Evolutionary conservation across 768 basidiomycete species (phyloP).

Genomic region (Boletus rubescentipes): DNA sequence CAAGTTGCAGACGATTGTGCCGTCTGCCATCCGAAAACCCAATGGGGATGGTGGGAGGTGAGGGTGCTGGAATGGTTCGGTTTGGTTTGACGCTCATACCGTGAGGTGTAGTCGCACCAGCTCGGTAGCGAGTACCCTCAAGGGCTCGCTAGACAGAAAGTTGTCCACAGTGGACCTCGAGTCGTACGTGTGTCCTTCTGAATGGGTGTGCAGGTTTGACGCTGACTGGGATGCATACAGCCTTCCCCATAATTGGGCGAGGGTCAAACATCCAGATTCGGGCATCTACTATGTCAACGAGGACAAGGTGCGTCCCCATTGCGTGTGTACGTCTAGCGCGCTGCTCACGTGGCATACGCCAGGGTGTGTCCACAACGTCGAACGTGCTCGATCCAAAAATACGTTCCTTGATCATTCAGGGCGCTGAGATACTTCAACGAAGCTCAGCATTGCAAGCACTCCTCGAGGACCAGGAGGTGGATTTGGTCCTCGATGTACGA

Average conservation of each 20-base stretch:
- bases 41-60: constrained; percentile 7
- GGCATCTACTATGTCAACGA: constrained; percentile 32
- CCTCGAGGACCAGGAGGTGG: constrained; percentile 11
- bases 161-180: not conserved
- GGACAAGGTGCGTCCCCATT: constrained; percentile 27
- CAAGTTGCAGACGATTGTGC: constrained; percentile 14
- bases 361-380: constrained; percentile 17
- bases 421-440: constrained; percentile 4
- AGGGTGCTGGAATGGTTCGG: not conserved
- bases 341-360: not conserved
- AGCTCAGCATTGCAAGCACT: constrained; percentile 4
- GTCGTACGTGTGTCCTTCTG: constrained; percentile 9
- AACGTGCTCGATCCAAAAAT: constrained; percentile 4
- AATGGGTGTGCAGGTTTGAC: not conserved
- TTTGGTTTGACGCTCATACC: not conserved
- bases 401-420: constrained; percentile 12
- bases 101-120: not conserved
- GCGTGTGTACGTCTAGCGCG: not conserved
- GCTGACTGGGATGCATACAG: constrained; percentile 6
- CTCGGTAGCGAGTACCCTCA: constrained; percentile 18
- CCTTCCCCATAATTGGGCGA: constrained; percentile 27
- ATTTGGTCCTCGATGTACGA: constrained; percentile 19
- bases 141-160: constrained; percentile 7
- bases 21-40: constrained; percentile 13
- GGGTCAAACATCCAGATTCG: constrained; percentile 32